phyloP scores from a whole-genome alignment of 129 eudicot genomes.

The carrot (Daucus carota) region DNA sequence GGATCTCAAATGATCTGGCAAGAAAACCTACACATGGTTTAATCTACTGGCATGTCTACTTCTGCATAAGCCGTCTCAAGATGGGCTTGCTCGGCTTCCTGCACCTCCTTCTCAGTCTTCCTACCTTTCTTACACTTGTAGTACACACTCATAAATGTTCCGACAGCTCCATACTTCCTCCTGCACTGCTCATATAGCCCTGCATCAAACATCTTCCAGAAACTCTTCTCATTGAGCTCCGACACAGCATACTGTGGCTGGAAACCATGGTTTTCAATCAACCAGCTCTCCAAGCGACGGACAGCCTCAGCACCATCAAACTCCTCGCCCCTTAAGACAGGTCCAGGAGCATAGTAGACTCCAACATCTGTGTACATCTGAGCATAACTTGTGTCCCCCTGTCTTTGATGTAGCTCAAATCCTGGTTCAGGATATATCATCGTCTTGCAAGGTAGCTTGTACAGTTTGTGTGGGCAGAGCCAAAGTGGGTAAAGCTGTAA shows the following conservation, averaged over 20 bases:
- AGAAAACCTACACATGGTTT: not conserved
- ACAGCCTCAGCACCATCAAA: conserved; percentile 83
- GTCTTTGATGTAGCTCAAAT: conserved; percentile 69
- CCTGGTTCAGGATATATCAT: conserved; percentile 97
- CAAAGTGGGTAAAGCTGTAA: conserved; percentile 82
- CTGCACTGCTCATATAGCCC: conserved; percentile 76
- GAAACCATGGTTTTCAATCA: conserved; percentile 91
- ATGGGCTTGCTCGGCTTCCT: conserved; percentile 87
- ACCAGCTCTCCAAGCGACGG: conserved; percentile 62
- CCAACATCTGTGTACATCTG: conserved; percentile 99
- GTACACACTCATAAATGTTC: conserved; percentile 96
- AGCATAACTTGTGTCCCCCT: conserved; percentile 82
- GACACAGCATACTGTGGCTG: conserved; percentile 96
- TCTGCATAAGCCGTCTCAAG: conserved; percentile 78
- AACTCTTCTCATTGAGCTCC: conserved; percentile 80
- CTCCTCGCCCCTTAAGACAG: conserved; percentile 79
- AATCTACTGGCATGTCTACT: conserved; percentile 28
- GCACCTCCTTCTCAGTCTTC: conserved; percentile 98
- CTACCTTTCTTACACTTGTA: conserved; percentile 95
- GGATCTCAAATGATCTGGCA: not conserved
- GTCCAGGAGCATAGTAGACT: conserved; percentile 88
- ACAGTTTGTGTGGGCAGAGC: conserved; percentile 97
- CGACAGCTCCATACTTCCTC: conserved; percentile 87
- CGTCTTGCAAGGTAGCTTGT: conserved; percentile 77
- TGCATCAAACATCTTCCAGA: conserved; percentile 98